phyloP scores from a whole-genome alignment of 2,329 filamentous ascomycete genomes.

The Colletotrichum incanum region DNA sequence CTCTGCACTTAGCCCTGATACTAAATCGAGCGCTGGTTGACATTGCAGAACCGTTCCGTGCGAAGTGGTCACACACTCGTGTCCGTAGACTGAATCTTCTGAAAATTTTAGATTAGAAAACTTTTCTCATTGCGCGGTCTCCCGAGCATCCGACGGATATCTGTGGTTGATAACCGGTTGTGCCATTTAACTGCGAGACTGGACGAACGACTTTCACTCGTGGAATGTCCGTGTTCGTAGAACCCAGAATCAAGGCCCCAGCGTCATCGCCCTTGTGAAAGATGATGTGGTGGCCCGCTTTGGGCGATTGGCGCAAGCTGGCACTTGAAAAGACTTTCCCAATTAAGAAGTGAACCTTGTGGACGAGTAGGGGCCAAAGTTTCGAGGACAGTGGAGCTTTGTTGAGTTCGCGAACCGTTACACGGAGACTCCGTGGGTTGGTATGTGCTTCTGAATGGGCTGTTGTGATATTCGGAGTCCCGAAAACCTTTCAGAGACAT shows the following conservation, averaged over 20 bases:
- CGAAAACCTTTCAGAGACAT: constrained; percentile 24
- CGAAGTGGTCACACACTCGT: constrained; percentile 17
- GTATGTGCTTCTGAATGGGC: constrained; percentile 6
- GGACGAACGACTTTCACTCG: constrained; percentile 19
- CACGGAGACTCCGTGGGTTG: constrained; percentile 11
- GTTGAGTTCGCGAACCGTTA: constrained; percentile 5
- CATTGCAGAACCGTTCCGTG: neutral
- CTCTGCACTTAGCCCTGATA: neutral
- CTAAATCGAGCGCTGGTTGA: neutral
- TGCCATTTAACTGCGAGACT: constrained; percentile 5
- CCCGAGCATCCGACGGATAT: neutral
- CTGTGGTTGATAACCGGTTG: constrained; percentile 13
- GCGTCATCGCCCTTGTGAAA: constrained; percentile 13
- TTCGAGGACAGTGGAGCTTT: constrained; percentile 3
- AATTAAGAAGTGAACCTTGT: neutral
- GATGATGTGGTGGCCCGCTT: neutral
- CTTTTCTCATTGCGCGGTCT: neutral
- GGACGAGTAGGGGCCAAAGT: constrained; percentile 2
- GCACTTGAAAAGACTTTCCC: constrained; percentile 17
- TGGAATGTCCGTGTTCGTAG: constrained; percentile 11
- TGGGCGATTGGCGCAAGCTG: neutral
- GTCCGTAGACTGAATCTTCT: constrained; percentile 3
- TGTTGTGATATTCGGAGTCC: constrained; percentile 6
- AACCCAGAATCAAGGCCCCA: constrained; percentile 8
- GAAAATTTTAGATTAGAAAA: constrained; percentile 1